Base-by-base conservation (phyloP, 2,329 filamentous ascomycete species). In the Neonectria punicea region DNA sequence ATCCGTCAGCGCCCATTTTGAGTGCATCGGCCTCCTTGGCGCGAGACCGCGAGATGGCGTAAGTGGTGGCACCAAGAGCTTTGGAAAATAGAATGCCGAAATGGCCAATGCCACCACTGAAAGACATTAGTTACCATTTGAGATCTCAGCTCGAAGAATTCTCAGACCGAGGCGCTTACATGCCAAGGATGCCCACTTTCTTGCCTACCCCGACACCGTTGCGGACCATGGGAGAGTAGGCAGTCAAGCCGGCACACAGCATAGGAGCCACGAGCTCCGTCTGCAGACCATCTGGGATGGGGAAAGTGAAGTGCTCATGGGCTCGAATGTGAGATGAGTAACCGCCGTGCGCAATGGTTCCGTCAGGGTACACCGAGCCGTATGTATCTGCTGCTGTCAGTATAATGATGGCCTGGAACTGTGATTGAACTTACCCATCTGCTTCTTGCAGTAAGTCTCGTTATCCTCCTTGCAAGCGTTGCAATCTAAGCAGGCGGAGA, bases 171-270 rank as follows among this genome's bases (percentile, higher is more conserved):
- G 11, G 25, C 5, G 57, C 61, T 60, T 51, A 64, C 61, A 61
- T 61, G 25, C 62, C 62, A 25, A 91, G 79, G 58, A 91, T 86
- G 0, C 87, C 89, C 2, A 92, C 87, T 18, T 77, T 83, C 77
- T 89, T 91, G 7, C 89, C 89, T 0, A 88, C 87, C 0, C 89
- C 90, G 44, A 83, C 86, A 2, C 86, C 87, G 64, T 90, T 86
- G 49, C 86, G 83, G 65, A 81, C 81, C 57, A 92, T 74, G 1
- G 90, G 90, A 10, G 82, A 81, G 72, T 83, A 92, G 4, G 88
- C 81, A 0, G 90, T 92, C 34, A 91, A 83, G 7, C 90, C 90
- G 28, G 85, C 90, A 70, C 90, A 92, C 34, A 92, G 80, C 84
- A 92, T 87, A 2, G 89, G 89, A 18, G 89, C 80, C 10, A 77